Evolutionary conservation across 2,329 filamentous ascomycete species (phyloP), one percentile per base, ranked within the genome.

Genomic region (Fusarium caatingaense): DNA sequence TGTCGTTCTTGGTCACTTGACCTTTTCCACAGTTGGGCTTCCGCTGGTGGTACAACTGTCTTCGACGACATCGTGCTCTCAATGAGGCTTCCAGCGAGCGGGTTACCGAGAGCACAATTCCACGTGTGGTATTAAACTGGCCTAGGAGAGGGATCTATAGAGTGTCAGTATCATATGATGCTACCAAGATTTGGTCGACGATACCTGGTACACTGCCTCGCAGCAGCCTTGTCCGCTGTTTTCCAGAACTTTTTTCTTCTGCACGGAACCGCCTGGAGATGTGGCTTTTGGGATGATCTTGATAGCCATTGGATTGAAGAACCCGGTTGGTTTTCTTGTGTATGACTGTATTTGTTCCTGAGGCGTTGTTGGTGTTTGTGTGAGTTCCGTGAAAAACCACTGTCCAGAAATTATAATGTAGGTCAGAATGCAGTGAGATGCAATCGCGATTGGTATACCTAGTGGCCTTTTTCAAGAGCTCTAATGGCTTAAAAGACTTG

Each of bases 1-100:
- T 34, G 30, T 41, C 16, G 30, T 12, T n/a, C 41, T 42, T 58
- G 21, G 54, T 50, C 66, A 56, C 60, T 63, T 68, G 68, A 46
- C 42, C 18, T 45, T 49, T 59, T 30, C 25, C 51, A 30, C 42
- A 41, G 49, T 32, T 42, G 21, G 40, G 23, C 41, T 60, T 69
- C 21, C 51, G 37, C 15, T 51, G 47, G 21, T 51, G 32, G n/a
- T 41, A 47, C 3, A 53, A 40, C 37, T 59, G 67, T 49, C 57
- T 53, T 28, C 47, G 50, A 28, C 49, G 53, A 12, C 46, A 60
- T 53, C 44, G 40, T 13, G n/a, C 25, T 46, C 48, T 55, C 21
- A 25, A 49, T 28, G 34, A 41, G 12, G 48, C 32, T 28, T 48
- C 57, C 16, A 27, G 16, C 10, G 20, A 49, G 18, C 41, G 34